Percentiles rank a stretch among this genome's conserved stretches.
phyloP scores from a whole-genome alignment of 441 rosid genomes.

The Capsella rubella region DNA sequence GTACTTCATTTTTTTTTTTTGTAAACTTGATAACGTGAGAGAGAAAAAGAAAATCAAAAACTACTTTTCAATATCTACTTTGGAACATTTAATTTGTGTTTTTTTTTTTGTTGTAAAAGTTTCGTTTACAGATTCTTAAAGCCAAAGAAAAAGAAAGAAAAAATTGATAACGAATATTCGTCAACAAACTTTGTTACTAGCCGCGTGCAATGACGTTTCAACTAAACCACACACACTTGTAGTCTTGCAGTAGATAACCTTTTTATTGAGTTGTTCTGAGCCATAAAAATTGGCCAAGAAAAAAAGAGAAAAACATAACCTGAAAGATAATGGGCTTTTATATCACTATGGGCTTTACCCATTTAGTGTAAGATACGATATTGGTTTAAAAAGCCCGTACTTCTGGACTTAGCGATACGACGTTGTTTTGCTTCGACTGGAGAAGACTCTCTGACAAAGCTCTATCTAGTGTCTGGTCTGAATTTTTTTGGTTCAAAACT shows the following conservation, averaged over 20 bases:
- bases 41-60: neutral
- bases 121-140: conserved; percentile 24
- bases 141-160: neutral
- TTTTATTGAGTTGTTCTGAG: neutral
- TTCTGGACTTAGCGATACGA: neutral
- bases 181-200: conserved; percentile 21
- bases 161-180: neutral
- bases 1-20: neutral
- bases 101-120: neutral
- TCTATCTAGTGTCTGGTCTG: conserved; percentile 17
- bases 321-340: conserved; percentile 23
- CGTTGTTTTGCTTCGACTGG: neutral
- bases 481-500: neutral
- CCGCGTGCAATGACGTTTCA: conserved; percentile 19
- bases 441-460: neutral
- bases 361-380: neutral
- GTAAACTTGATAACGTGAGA: neutral
- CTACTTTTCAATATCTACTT: neutral
- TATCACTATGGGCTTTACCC: neutral
- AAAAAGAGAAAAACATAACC: neutral
- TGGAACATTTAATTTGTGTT: neutral
- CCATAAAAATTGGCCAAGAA: no score
- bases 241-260: neutral
- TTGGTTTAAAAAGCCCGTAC: neutral
- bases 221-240: neutral